Conservation (phyloP, 345 rosid species). For the Angophora floribunda region DNA sequence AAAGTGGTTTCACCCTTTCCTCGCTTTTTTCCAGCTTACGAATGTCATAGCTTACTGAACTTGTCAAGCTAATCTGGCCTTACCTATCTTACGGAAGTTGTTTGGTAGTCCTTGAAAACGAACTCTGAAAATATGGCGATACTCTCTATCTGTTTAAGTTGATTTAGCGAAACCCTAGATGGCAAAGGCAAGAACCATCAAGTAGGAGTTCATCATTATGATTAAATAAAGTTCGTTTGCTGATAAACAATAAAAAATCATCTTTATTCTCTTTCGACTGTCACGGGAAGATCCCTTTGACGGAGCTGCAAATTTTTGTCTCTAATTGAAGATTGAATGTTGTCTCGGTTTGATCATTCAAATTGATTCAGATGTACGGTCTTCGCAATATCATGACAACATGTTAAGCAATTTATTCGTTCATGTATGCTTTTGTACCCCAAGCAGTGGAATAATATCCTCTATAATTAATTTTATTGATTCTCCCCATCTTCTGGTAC, state of each 20-base stretch:
- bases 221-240: not conserved
- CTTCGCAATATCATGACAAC: not conserved
- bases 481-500: not conserved
- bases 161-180: not conserved
- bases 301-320: not conserved
- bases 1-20: not conserved
- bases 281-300: not conserved
- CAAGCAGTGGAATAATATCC: not conserved
- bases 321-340: not conserved
- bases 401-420: not conserved
- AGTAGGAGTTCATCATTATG: not conserved
- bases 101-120: not conserved
- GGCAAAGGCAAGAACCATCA: not conserved
- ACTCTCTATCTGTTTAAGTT: not conserved
- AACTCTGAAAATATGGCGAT: not conserved
- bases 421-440: not conserved
- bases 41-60: not conserved
- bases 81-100: not conserved
- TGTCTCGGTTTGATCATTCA: not conserved
- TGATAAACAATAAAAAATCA: not conserved
- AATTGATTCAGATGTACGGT: not conserved
- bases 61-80: not conserved
- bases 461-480: not conserved
- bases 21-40: not conserved
- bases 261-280: not conserved